phyloP scores from a whole-genome alignment of 1,284 basidiomycete genomes.

The Anthracocystis panici-leucophaei region DNA sequence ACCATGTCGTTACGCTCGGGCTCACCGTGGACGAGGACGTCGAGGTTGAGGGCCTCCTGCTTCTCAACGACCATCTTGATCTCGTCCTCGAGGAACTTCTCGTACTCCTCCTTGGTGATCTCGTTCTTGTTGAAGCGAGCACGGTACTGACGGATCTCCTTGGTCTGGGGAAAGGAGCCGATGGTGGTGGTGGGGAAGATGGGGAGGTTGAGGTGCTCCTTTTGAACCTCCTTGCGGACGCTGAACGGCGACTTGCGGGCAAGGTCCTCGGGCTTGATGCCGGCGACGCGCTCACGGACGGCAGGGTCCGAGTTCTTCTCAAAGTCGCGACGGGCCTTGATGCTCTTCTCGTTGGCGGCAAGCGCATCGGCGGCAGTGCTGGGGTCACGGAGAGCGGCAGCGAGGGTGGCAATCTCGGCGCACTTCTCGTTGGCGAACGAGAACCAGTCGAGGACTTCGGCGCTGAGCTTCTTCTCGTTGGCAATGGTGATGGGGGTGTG shows the following conservation, averaged over 20 bases:
- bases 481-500: constrained; percentile 97
- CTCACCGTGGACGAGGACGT: constrained; percentile 98
- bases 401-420: constrained; percentile 87
- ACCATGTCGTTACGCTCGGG: constrained; percentile 99
- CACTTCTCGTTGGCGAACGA: constrained; percentile 98
- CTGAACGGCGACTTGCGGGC: constrained; percentile 92
- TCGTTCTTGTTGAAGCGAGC: constrained; percentile 83
- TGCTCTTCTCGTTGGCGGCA: constrained; percentile 82
- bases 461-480: constrained; percentile 90
- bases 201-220: constrained; percentile 88
- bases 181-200: constrained; percentile 99
- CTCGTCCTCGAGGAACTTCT: constrained; percentile 98
- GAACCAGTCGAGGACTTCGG: constrained; percentile 97
- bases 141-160: constrained; percentile 80
- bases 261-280: constrained; percentile 88
- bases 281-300: constrained; percentile 93
- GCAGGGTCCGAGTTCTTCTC: constrained; percentile 94
- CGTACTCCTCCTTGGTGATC: constrained; percentile 88
- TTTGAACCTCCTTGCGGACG: constrained; percentile 87
- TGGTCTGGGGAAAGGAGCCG: constrained; percentile 95
- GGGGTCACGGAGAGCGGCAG: constrained; percentile 70
- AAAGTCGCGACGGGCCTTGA: constrained; percentile 94
- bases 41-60: constrained; percentile 96
- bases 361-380: constrained; percentile 57
- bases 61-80: constrained; percentile 92